These are phyloP conservation scores for Micromonas commoda DNA, from an alignment of 139 green algal genomes.

Conservation along the genomic window DNA sequence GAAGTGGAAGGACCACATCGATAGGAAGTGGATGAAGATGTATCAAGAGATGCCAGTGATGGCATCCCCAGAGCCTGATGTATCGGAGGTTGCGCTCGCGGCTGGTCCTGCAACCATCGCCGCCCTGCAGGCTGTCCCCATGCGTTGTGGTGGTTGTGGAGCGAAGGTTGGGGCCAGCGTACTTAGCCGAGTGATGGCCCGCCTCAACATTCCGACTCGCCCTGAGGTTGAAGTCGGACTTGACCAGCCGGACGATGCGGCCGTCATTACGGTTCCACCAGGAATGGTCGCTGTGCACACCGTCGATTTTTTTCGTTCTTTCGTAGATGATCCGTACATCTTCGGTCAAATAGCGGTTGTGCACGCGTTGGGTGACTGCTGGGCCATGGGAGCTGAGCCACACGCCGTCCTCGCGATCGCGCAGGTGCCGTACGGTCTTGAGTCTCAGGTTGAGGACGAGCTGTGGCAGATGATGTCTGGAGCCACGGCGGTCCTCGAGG, in stretches of 20 bases:
- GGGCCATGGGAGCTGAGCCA: slow-evolving; percentile 75
- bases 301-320: slow-evolving; percentile 78
- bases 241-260: slow-evolving; percentile 42
- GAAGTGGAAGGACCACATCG: slow-evolving; percentile 84
- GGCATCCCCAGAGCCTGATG: not conserved
- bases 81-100: slow-evolving; percentile 28
- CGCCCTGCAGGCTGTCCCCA: slow-evolving; percentile 45
- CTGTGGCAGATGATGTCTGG: slow-evolving; percentile 74
- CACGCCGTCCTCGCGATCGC: slow-evolving; percentile 65
- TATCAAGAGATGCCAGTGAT: slow-evolving; percentile 37
- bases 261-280: slow-evolving; percentile 28
- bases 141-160: slow-evolving; percentile 87
- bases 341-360: slow-evolving; percentile 74
- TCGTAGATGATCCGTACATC: slow-evolving; percentile 67
- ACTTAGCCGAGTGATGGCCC: slow-evolving; percentile 46
- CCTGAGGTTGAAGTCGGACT: slow-evolving; percentile 47
- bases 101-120: slow-evolving; percentile 45
- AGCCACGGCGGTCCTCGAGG: slow-evolving; percentile 43
- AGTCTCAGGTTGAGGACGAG: slow-evolving; percentile 59
- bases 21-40: slow-evolving; percentile 58
- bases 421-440: slow-evolving; percentile 54
- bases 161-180: slow-evolving; percentile 68
- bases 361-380: slow-evolving; percentile 72
- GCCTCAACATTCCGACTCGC: slow-evolving; percentile 36
- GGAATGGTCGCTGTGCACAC: slow-evolving; percentile 71